Base-by-base conservation (phyloP, 495 filamentous ascomycete genomes). In the Podospora didyma region DNA sequence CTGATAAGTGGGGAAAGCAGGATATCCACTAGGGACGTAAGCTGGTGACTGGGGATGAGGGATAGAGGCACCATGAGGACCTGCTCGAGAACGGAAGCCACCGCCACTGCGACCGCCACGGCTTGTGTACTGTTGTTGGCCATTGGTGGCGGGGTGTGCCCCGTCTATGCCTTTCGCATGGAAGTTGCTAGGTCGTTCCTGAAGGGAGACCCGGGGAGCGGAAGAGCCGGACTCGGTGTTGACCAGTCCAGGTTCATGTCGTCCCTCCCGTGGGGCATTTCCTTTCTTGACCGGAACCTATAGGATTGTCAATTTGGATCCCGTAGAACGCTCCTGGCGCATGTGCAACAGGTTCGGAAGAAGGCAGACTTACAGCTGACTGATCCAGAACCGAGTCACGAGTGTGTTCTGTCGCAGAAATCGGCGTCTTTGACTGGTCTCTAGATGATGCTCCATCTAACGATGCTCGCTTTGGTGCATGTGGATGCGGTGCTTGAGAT, bases 381-480 rank as follows among this genome's bases (percentile, higher is more conserved):
- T 50, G 31, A n/a, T 69, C 68, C 6, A 26, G 22, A 20, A 31
- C 54, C 0, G 56, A 49, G 6, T 72, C 64, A 41, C 66, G 69
- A 9, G 49, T 62, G 57, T 73, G 77, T 49, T 80, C 82, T 21
- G 59, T 63, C 24, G 66, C 57, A 1, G 68, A 34, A 23, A 68
- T 62, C 2, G 68, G 53, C 6, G 62, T 34, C 59, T 78, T 82
- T 12, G 73, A 63, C 62, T 73, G 72, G 51, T 82, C 75, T 20
- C 75, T 74, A 21, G 67, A 51, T 10, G 66, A 46, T 9, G 73
- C 60, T 2, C 69, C 72, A 23, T 81, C 80, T 51, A 71, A 71
- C 35, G 73, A 75, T 31, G 68, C 70, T 57, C 80, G 74, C 63
- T 85, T 78, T 10, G 73, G 60, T 26, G 73, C 49, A 28, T 65